phyloP scores from a whole-genome alignment of 2,329 filamentous ascomycete genomes.

The Phialocephala subalpina region DNA sequence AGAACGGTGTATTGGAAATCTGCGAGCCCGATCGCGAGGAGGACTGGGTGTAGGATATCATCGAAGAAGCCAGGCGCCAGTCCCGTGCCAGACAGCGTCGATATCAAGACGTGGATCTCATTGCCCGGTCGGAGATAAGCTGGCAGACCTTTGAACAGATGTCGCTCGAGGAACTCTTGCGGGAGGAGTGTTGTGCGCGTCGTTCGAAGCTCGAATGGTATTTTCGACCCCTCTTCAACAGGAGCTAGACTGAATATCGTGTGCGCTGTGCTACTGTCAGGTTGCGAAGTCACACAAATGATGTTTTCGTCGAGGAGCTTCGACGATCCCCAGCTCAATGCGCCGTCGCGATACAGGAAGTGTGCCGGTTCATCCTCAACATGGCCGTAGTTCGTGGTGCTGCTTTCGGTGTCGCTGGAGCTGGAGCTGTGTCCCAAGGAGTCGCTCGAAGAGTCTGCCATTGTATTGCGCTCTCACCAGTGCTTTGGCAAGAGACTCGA shows the following conservation, averaged over 20 bases:
- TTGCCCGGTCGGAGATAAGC: conserved; percentile 41
- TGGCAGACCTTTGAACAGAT: conserved; percentile 50
- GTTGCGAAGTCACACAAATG: conserved; percentile 39
- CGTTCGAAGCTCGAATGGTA: conserved; percentile 41
- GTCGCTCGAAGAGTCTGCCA: background rate
- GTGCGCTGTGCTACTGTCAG: conserved; percentile 33
- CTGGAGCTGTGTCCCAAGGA: background rate
- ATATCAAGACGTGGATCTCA: conserved; percentile 70
- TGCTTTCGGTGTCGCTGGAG: conserved; percentile 1
- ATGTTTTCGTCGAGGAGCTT: conserved; percentile 44
- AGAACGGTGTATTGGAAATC: conserved; percentile 58
- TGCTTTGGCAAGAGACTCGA: background rate
- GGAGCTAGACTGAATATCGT: conserved; percentile 52
- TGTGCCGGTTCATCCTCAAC: conserved; percentile 4
- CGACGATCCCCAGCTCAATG: conserved; percentile 23
- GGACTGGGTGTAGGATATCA: conserved; percentile 61
- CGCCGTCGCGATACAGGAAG: conserved; percentile 29
- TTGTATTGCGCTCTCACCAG: background rate
- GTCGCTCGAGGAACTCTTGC: conserved; percentile 46
- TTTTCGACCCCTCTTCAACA: conserved; percentile 38
- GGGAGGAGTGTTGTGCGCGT: conserved; percentile 47
- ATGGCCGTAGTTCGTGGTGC: background rate
- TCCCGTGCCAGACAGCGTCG: conserved; percentile 69
- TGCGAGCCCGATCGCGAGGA: conserved; percentile 54
- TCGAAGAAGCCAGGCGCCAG: conserved; percentile 64